Evolutionary conservation across 495 filamentous ascomycete species (phyloP), one percentile per base, ranked within the genome.

Genomic region (Penicillium pulvis): DNA sequence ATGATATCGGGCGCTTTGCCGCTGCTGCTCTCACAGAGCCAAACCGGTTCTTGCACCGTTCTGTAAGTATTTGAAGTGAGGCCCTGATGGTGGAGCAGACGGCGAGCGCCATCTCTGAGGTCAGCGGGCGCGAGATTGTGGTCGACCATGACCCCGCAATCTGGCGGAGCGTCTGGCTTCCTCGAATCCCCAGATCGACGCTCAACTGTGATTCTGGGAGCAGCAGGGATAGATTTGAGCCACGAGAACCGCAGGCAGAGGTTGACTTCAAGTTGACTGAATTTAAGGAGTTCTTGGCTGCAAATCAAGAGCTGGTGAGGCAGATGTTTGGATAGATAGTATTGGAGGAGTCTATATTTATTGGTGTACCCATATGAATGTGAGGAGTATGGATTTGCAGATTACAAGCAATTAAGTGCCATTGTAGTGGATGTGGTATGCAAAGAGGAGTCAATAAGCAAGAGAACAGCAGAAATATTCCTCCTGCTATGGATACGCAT

Each of bases 321-420:
- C 47, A 50, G 47, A 50, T 24, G 47, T 50, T 50, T 50, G 47
- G 24, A 50, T 50, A 31, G 20, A 50, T 50, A 20, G 42, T n/a
- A 16, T n/a, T 44, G 16, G 19, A 6, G 16, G 42, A 44, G 42
- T 44, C 19, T 44, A 16, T 44, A 44, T 4, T 44, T 20, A 44
- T 44, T 44, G 42, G 19, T 16, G 19, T 44, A 20, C 42, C 5
- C 19, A 44, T 12, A 44, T 20, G 16, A 44, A 44, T 6, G 42
- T 6, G 42, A 14, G 42, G 42, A 44, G 19, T 44, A 20, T 44
- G 19, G 19, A 44, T 20, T 44, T 44, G 30, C 30, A 33, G 9
- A 4, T 33, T 33, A 33, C 30, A 33, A 33, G 30, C 30, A 33
- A 33, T 33, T 33, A 33, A 33, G 30, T 4, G 30, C 30, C 30